A percentile compares a stretch with the other conserved stretches of the same genome.
phyloP scores from a whole-genome alignment of 371 early-diverging fungal genomes.

The Mycotypha africana region DNA sequence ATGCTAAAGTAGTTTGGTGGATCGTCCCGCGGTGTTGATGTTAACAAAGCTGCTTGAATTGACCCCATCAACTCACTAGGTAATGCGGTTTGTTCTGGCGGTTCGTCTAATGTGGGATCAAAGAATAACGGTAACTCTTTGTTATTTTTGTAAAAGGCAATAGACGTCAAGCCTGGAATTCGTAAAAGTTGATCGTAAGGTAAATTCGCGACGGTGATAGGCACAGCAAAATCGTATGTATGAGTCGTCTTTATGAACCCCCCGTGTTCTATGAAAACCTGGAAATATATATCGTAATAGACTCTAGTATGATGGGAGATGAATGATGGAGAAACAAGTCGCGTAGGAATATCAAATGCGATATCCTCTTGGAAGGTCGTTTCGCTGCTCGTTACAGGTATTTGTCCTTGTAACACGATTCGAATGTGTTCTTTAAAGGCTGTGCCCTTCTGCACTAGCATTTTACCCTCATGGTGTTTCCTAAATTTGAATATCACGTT shows the following conservation, averaged over 20 bases:
- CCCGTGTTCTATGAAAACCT: conserved; percentile 21
- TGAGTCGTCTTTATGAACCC: conserved; percentile 24
- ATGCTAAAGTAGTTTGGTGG: conserved; percentile 42
- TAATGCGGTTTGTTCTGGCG: conserved; percentile 22
- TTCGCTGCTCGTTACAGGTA: conserved; percentile 8
- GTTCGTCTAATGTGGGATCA: conserved; percentile 33
- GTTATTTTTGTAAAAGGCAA: conserved; percentile 23
- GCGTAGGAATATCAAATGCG: conserved; percentile 35
- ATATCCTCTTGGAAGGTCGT: conserved; percentile 15
- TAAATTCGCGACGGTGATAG: conserved; percentile 37
- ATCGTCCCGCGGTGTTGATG: conserved; percentile 30
- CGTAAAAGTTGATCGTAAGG: conserved; percentile 36
- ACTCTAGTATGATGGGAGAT: conserved; percentile 38
- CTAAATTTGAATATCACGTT: conserved; percentile 29
- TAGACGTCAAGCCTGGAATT: conserved; percentile 32
- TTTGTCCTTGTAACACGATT: conserved; percentile 19
- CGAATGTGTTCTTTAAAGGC: conserved; percentile 34
- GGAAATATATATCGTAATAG: conserved; percentile 33
- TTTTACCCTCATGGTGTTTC: conserved; percentile 45
- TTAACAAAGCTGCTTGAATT: conserved; percentile 17
- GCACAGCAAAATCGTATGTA: conserved; percentile 30
- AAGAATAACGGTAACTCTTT: conserved; percentile 37
- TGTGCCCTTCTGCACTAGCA: conserved; percentile 39
- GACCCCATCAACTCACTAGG: conserved; percentile 18
- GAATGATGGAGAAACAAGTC: conserved; percentile 41